Evolutionary conservation across 176 grass and related monocot genomes (phyloP).

Genomic region (Dendrocalamus sinicus): DNA sequence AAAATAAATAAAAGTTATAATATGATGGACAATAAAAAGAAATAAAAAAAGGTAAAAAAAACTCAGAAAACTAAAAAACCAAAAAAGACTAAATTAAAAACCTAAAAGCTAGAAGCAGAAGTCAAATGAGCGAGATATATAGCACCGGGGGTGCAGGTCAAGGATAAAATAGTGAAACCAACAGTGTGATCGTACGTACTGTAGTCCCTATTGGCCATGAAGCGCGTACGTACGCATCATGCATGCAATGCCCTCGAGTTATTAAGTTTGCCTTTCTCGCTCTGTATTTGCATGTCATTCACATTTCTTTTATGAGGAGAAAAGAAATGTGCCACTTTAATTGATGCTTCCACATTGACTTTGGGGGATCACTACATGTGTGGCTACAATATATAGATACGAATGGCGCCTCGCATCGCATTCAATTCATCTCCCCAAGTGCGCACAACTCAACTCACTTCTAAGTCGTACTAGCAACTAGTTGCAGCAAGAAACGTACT

Average conservation of each 20-base stretch:
- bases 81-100: no score
- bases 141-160: neutral
- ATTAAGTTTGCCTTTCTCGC: neutral
- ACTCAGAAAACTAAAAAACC: no score
- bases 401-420: conserved; percentile 24
- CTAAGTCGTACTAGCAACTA: neutral
- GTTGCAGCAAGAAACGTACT: neutral
- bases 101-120: no score
- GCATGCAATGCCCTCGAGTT: neutral
- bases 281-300: conserved; percentile 41
- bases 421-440: neutral
- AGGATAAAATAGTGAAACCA: conserved; percentile 15
- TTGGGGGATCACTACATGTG: neutral
- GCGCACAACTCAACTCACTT: conserved; percentile 13
- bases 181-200: conserved; percentile 29
- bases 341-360: conserved; percentile 46
- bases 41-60: no score
- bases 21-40: fast-evolving
- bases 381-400: conserved; percentile 31
- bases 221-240: conserved; percentile 31
- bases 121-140: neutral
- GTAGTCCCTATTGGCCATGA: conserved; percentile 9
- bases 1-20: no score
- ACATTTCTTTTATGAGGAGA: conserved; percentile 34
- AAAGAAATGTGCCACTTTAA: neutral